Evolutionary conservation across 306 rosid species (phyloP), one percentile per base, ranked within the genome.

Genomic region (Psophocarpus tetragonolobus): DNA sequence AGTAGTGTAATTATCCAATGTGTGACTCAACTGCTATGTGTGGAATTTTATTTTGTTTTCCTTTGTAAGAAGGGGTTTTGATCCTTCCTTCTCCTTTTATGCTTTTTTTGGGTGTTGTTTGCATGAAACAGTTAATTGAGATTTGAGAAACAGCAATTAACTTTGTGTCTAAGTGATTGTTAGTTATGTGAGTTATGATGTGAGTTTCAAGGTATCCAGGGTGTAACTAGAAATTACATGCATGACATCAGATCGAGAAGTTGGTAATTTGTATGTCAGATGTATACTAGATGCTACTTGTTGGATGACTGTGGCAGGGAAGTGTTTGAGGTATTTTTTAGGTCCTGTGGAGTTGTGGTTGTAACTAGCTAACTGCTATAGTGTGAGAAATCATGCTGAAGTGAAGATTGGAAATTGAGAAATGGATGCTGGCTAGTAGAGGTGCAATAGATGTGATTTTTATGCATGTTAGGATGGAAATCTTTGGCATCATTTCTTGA

Each of bases 11-110:
- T 33, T 30, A 63, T 48, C 2, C 9, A 65, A 47, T 76, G 38
- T 75, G 26, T 60, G 58, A 73, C 33, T 76, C 38, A 54, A 41
- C 17, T 76, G 47, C 11, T 12, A 57, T 45, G 21, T 47, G 64
- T 71, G 36, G 11, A 23, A 21, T 56, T 60, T 64, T 5, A 27
- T 13, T 51, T 29, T 8, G 26, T 63, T 32, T 57, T 12, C 12
- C 6, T 73, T 39, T 15, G 50, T 18, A 50, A 23, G 39, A 42
- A 64, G 6, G 3, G 84, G 18, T n/a, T 60, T 23, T 11, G 29
- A 3, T 50, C 4, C 6, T 4, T 4, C 11, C 11, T 18, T 26
- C 4, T 20, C 20, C 20, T n/a, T 6, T 51, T 30, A 24, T 57
- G 35, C 4, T 20, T 51, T 51, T n/a, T 6, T 51, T 30, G 33